Base-by-base conservation (phyloP, 2,329 filamentous ascomycete genomes). In the Apiospora saccharicola region DNA sequence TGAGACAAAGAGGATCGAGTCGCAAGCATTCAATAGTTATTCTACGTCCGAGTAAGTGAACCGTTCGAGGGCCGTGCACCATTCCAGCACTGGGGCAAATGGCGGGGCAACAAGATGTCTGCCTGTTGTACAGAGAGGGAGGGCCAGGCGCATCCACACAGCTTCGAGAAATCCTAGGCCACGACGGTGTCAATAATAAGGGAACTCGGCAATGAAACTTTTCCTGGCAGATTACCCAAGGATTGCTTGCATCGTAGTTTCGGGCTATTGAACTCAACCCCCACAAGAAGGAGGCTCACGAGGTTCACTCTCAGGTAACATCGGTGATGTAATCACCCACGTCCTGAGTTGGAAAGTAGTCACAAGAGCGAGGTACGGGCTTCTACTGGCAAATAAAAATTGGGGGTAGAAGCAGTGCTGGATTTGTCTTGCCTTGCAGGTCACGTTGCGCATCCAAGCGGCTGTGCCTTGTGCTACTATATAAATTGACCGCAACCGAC, bases 11-110 rank as follows among this genome's bases (percentile, higher is more conserved):
- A 64, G 57, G 34, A 24, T n/a, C 34, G 34, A 41, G 34, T 6
- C 53, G 53, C 53, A 61, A 37, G 30, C 30, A 22, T 41, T 41
- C 57, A 41, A 64, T 64, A 41, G 3, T 13, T 30, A 61, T 61
- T 61, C 30, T 61, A 37, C 53, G 53, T 34, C 53, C 53, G 53
- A 61, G 53, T 61, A 61, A 61, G 53, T 61, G 53, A 61, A 37
- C 37, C 53, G 24, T 30, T 4, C 53, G 53, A 37, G 26, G 51
- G 51, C 51, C 16, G 26, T 19, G 26, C 10, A 57, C 16, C 6
- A 57, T 34, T 10, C 6, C 19, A 34, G 13, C 26, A 57, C 19
- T 8, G 14, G 34, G 22, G 53, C 16, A 37, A 22, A 37, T 37
- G 26, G 53, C 53, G 26, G n/a, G 24, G 16, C 30, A 61, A 61